Evolutionary conservation across 192 early-diverging fungal genomes (phyloP).

Genomic region (Linderina pennispora): DNA sequence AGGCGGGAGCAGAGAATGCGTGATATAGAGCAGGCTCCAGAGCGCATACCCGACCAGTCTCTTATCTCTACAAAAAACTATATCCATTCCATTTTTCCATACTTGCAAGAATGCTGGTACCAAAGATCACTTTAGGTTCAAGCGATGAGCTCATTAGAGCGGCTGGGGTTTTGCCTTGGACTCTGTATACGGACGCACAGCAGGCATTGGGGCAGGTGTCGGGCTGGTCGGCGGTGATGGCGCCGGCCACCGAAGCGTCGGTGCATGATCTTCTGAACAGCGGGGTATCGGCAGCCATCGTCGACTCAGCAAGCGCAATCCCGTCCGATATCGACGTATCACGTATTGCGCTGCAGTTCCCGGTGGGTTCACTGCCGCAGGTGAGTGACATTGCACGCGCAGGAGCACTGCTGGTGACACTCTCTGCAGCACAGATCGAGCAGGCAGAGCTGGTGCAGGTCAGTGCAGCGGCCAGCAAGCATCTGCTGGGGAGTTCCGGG

Average conservation of each 20-base stretch:
- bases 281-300: slow-evolving; percentile 29
- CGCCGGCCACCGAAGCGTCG: too few species aligned
- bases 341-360: slow-evolving; percentile 36
- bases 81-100: too few species aligned
- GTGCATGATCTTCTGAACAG: slow-evolving; percentile 28
- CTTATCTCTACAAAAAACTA: too few species aligned
- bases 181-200: slow-evolving; percentile 13
- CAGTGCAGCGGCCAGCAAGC: slow-evolving; percentile 6
- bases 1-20: too few species aligned
- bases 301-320: background rate
- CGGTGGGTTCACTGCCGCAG: slow-evolving; percentile 9
- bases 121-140: background rate
- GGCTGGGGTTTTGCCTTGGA: slow-evolving; percentile 9
- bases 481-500: slow-evolving; percentile 12
- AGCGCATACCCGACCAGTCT: too few species aligned
- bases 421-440: slow-evolving; percentile 21
- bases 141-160: background rate
- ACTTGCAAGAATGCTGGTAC: background rate
- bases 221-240: slow-evolving; percentile 4
- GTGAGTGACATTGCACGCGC: slow-evolving; percentile 10
- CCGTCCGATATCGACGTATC: slow-evolving; percentile 2
- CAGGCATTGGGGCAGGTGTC: slow-evolving; percentile 21
- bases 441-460: slow-evolving; percentile 13
- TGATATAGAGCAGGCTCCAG: too few species aligned
- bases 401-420: slow-evolving; percentile 24